phyloP scores from a whole-genome alignment of 2,329 filamentous ascomycete species.

The Ilyonectria sp. region DNA sequence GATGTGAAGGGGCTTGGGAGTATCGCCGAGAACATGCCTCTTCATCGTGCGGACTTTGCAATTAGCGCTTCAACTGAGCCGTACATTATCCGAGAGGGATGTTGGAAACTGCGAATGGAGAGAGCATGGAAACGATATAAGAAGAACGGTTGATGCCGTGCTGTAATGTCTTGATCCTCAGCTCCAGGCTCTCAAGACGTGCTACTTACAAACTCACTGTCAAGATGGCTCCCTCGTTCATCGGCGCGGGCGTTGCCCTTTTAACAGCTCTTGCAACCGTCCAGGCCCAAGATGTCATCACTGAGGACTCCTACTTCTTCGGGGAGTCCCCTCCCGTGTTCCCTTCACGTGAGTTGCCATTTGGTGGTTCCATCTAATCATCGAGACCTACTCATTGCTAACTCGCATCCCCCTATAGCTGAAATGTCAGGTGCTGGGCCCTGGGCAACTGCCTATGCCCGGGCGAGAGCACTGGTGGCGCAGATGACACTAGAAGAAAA shows the following conservation, averaged over 20 bases:
- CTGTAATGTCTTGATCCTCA: neutral
- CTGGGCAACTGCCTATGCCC: neutral
- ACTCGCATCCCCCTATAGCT: neutral
- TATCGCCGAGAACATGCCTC: neutral
- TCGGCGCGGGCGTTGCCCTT: neutral
- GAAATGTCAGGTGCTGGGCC: neutral
- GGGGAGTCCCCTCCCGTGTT: neutral
- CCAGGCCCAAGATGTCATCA: neutral
- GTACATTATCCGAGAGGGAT: neutral
- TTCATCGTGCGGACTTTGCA: neutral
- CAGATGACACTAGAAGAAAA: conserved; percentile 16
- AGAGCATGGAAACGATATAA: neutral
- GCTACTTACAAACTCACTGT: neutral
- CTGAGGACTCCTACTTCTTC: neutral
- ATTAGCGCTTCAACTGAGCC: neutral
- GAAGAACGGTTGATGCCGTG: neutral
- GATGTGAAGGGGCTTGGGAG: neutral
- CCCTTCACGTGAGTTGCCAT: neutral
- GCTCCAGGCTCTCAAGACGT: neutral
- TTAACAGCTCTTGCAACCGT: neutral
- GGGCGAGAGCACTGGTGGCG: neutral
- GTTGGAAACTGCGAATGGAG: neutral
- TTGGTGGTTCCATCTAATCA: neutral
- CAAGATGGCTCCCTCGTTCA: neutral
- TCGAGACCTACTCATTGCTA: neutral